A percentile compares a stretch with the other conserved stretches of the same genome.
phyloP scores from a whole-genome alignment of 2,329 filamentous ascomycete genomes.

The Apiospora hydei region DNA sequence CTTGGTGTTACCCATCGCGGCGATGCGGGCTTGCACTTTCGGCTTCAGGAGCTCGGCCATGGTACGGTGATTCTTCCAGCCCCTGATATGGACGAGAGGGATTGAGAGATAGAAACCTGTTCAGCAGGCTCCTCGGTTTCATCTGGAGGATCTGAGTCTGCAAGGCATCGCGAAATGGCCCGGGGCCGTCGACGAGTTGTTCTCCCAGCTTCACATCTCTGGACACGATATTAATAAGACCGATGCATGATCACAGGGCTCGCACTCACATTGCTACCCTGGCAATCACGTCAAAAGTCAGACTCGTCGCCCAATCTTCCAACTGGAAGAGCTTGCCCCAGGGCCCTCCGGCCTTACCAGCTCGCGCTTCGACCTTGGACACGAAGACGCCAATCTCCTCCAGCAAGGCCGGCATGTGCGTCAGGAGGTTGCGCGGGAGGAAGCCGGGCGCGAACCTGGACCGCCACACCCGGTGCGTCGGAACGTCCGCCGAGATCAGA shows the following conservation, averaged over 20 bases:
- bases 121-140: neutral
- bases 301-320: slow-evolving; percentile 32
- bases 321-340: slow-evolving; percentile 35
- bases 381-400: slow-evolving; percentile 35
- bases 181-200: slow-evolving; percentile 23
- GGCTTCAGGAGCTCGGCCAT: neutral
- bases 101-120: neutral
- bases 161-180: slow-evolving; percentile 6
- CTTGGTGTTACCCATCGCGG: slow-evolving; percentile 34
- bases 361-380: slow-evolving; percentile 29
- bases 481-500: slow-evolving; percentile 38
- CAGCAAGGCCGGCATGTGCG: slow-evolving; percentile 39
- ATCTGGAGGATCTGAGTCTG: slow-evolving; percentile 18
- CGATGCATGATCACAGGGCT: neutral
- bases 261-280: slow-evolving; percentile 34
- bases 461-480: slow-evolving; percentile 43
- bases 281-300: slow-evolving; percentile 36
- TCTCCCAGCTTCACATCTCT: slow-evolving; percentile 15
- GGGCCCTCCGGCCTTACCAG: neutral
- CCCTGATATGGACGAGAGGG: neutral
- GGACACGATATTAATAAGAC: neutral
- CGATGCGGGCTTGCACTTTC: slow-evolving; percentile 7
- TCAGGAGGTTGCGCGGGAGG: slow-evolving; percentile 41
- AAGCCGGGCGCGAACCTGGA: slow-evolving; percentile 46
- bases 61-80: neutral